Conservation (phyloP, 148 eudicot species). For the Diospyros kaki region DNA sequence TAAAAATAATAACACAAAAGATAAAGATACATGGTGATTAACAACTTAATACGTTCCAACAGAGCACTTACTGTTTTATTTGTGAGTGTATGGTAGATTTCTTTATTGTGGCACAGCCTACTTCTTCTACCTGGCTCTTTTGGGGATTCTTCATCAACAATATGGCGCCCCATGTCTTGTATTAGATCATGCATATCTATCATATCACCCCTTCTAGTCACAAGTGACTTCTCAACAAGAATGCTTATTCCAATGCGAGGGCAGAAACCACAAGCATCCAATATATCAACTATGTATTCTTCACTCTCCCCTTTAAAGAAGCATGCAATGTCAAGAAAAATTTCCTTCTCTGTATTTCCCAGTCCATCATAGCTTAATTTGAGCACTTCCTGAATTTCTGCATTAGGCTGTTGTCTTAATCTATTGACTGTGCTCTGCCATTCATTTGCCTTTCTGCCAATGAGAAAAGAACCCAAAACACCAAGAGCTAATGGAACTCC, state of each 20-base stretch:
- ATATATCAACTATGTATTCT: not conserved
- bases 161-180: slow-evolving; percentile 10
- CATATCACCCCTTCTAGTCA: not conserved
- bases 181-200: slow-evolving; percentile 8
- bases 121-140: slow-evolving; percentile 10
- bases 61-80: slow-evolving; percentile 2
- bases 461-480: not conserved
- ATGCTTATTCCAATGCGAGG: slow-evolving; percentile 9
- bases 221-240: slow-evolving; percentile 14
- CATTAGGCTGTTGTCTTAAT: not conserved
- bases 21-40: no score
- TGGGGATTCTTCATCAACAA: slow-evolving; percentile 2
- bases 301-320: slow-evolving; percentile 5
- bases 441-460: not conserved
- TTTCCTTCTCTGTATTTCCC: slow-evolving; percentile 5
- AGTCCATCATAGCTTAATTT: slow-evolving; percentile 17
- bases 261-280: slow-evolving; percentile 10
- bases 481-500: not conserved
- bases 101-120: slow-evolving; percentile 13
- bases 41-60: no score
- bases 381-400: not conserved
- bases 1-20: no score
- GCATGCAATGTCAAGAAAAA: slow-evolving; percentile 17
- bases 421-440: slow-evolving; percentile 11
- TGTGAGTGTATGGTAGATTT: not conserved